Conservation (phyloP, 1,284 basidiomycete species). For the Cutaneotrichosporon dermatis region DNA sequence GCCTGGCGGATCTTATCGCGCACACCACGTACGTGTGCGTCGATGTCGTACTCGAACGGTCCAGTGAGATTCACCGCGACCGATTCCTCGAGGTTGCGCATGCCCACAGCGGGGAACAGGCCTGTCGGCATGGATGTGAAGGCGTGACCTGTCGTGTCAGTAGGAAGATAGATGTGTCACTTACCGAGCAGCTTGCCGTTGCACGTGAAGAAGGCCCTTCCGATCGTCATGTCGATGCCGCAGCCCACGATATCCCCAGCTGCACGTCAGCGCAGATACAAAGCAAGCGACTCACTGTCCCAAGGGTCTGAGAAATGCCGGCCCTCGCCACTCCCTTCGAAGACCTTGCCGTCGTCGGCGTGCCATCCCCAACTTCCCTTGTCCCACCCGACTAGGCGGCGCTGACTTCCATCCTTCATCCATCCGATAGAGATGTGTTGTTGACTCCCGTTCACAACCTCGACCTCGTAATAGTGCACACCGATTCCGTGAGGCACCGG, state of each 20-base stretch:
- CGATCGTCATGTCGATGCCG: slow-evolving; percentile 77
- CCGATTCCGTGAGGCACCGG: slow-evolving; percentile 76
- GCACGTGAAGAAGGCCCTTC: slow-evolving; percentile 81
- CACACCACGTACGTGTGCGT: slow-evolving; percentile 58
- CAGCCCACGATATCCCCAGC: slow-evolving; percentile 81
- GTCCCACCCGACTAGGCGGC: slow-evolving; percentile 84
- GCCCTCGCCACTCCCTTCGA: slow-evolving; percentile 68
- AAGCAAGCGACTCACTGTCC: slow-evolving; percentile 26
- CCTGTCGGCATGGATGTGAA: no score
- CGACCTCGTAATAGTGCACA: slow-evolving; percentile 85
- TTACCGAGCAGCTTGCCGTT: slow-evolving; percentile 66
- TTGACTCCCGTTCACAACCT: slow-evolving; percentile 59
- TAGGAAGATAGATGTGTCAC: no score
- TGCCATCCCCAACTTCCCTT: slow-evolving; percentile 84
- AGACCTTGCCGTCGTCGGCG: slow-evolving; percentile 78
- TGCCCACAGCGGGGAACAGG: slow-evolving; percentile 77
- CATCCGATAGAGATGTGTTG: slow-evolving; percentile 76
- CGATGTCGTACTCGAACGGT: slow-evolving; percentile 84
- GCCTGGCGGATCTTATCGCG: slow-evolving; percentile 18
- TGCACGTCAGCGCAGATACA: slow-evolving; percentile 34
- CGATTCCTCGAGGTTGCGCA: slow-evolving; percentile 61
- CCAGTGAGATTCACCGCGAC: slow-evolving; percentile 68
- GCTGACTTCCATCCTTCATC: slow-evolving; percentile 58
- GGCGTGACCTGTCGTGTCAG: no score
- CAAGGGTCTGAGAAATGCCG: slow-evolving; percentile 62